Base-by-base conservation (phyloP, 2,329 filamentous ascomycete genomes). In the Botrytis paeoniae region DNA sequence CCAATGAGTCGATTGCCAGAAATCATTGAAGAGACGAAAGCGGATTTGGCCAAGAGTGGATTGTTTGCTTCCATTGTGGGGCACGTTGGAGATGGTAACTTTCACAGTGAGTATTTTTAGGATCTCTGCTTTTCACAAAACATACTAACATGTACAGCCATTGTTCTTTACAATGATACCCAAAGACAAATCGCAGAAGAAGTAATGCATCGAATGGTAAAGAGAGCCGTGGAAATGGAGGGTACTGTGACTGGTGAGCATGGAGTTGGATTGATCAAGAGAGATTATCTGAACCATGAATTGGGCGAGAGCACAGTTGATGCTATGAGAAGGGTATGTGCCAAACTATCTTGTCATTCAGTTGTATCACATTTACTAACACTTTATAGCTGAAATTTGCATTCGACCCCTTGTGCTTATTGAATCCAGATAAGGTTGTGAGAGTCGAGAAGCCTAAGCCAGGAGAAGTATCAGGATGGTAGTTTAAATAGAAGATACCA, bases 221-320 rank as follows among this genome's bases (percentile, higher is more conserved):
- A 95, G 86, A 86, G 92, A 75, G 93, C 93, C 0, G 90, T 97
- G 66, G 92, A 94, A 83, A 88, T 94, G 84, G 93, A 96, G 82
- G 93, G 93, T 14, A 96, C 93, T 0, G 93, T 94, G 1, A 95
- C 93, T 20, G 93, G 93, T 71, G 93, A 97, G 82, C 93, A 97
- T 81, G 93, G 93, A 60, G 91, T 96, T 70, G 93, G 93, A 10
- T 84, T 97, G 65, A 92, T 95, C 73, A 97, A 97, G 87, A 86
- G 93, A 77, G 93, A 96, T 80, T 95, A 95, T 80, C 85, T 97
- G 61, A 86, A 89, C 16, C 91, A 95, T 79, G 93, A 97, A 83
- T 84, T 96, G 59, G 92, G 93, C 20, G 85, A 89, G 81, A 85
- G 83, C 20, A 93, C 93, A 0, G 92, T 97, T 14, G 92, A 95